A percentile compares a stretch with the other conserved stretches of the same genome.
phyloP scores from a whole-genome alignment of 345 rosid genomes.

The Eucalyptus caleyi region DNA sequence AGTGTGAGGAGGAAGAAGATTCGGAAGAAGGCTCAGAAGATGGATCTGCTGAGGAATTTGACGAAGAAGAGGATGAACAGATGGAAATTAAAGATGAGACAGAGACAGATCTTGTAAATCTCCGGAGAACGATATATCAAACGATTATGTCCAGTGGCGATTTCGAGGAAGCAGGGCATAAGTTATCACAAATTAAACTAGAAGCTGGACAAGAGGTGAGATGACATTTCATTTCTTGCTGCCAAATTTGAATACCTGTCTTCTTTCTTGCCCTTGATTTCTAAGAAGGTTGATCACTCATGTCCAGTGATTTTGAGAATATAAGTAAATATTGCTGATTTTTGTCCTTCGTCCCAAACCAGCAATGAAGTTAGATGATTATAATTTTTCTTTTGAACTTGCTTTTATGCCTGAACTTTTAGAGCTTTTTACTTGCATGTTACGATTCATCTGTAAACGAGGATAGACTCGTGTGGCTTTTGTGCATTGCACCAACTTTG shows the following conservation, averaged over 20 bases:
- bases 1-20: slow-evolving; percentile 74
- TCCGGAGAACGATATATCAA: slow-evolving; percentile 87
- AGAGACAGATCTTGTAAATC: slow-evolving; percentile 87
- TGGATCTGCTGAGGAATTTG: slow-evolving; percentile 36
- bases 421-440: neutral
- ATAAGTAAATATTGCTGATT: neutral
- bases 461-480: neutral
- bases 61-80: slow-evolving; percentile 63
- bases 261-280: neutral
- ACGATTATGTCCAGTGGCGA: slow-evolving; percentile 98
- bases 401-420: neutral
- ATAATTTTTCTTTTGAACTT: neutral
- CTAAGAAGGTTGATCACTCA: neutral
- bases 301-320: neutral
- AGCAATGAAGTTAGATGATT: neutral
- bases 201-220: slow-evolving; percentile 98
- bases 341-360: neutral
- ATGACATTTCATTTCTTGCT: neutral
- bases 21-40: slow-evolving; percentile 56
- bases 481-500: neutral
- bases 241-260: neutral
- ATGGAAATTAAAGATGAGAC: slow-evolving; percentile 86
- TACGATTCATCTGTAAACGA: neutral
- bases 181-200: slow-evolving; percentile 76
- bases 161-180: slow-evolving; percentile 97